Conservation (phyloP, 495 filamentous ascomycete genomes). For the Pyrenopolyporus hunteri region DNA sequence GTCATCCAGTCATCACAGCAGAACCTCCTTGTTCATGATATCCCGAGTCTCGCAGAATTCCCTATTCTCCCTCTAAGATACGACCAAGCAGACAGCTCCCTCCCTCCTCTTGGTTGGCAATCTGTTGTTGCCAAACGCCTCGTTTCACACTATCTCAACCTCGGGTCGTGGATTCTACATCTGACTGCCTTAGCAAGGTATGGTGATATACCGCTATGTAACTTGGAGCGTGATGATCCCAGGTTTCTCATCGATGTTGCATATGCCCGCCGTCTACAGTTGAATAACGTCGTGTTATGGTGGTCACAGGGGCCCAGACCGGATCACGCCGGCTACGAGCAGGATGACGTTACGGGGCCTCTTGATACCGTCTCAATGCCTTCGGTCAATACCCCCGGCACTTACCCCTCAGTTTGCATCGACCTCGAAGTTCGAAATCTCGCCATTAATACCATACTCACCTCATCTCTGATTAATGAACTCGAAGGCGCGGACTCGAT, state of each 20-base stretch:
- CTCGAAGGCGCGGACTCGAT: constrained; percentile 85
- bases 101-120: constrained; percentile 95
- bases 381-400: constrained; percentile 85
- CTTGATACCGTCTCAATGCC: constrained; percentile 95
- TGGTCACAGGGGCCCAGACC: constrained; percentile 87
- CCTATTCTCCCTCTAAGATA: constrained; percentile 80
- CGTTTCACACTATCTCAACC: constrained; percentile 85
- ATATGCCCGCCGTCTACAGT: constrained; percentile 87
- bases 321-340: constrained; percentile 95
- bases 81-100: constrained; percentile 81
- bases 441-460: constrained; percentile 96
- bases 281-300: constrained; percentile 96
- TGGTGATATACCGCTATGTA: constrained; percentile 93
- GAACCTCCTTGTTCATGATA: constrained; percentile 78
- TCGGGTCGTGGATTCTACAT: constrained; percentile 91
- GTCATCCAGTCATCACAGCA: constrained; percentile 91
- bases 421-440: constrained; percentile 93
- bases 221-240: constrained; percentile 92
- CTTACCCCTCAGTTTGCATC: constrained; percentile 96
- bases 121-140: constrained; percentile 83
- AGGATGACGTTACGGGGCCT: constrained; percentile 82
- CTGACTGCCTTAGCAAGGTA: constrained; percentile 85
- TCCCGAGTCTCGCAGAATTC: constrained; percentile 83
- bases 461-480: constrained; percentile 96
- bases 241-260: constrained; percentile 94